Base-by-base conservation (phyloP, 352 stramenopile genomes). In the Pythium dissotocum region DNA sequence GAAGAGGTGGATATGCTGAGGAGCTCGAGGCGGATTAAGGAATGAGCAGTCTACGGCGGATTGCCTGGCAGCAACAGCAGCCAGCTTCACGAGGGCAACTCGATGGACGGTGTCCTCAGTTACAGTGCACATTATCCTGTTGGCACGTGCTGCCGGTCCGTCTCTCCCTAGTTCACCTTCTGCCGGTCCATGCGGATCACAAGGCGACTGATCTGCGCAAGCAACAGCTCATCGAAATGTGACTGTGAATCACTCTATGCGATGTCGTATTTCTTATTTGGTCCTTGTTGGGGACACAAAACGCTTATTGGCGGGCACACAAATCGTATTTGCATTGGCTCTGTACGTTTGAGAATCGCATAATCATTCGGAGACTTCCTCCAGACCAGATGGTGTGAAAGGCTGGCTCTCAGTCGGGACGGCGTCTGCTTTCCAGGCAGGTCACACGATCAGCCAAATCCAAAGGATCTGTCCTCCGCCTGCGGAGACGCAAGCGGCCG, bases 71-170 rank as follows among this genome's bases (percentile, higher is more conserved):
- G 53, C 28, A 4, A 30, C 28, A 3, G 28, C 28, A 30, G 28
- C 28, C 28, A 58, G 32, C 55, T 61, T 28, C 55, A 61, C 32
- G 6, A 61, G 10, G 55, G 55, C 55, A 61, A 61, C 18, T 38
- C 55, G 44, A 44, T 44, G 38, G 38, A 44, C 38, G 38, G 38
- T 18, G 28, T 30, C 28, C 28, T 30, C 28, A 30, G 3, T 1
- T 30, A 30, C 28, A 30, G 28, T 30, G 28, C 28, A 30, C 28
- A 30, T 30, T 30, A 30, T 30, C 28, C 28, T 30, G 28, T 30
- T 30, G 28, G 14, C 56, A 24, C 8, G 18, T 24, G 21, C 18
- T 28, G 16, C 6, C 56, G 56, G 32, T 62, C 56, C 28, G 56
- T 35, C 56, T 51, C 56, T 62, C 21, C 56, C 49, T 56, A 2